phyloP scores from a whole-genome alignment of 805 yeast species.

The Kodamaea fukazawae region DNA sequence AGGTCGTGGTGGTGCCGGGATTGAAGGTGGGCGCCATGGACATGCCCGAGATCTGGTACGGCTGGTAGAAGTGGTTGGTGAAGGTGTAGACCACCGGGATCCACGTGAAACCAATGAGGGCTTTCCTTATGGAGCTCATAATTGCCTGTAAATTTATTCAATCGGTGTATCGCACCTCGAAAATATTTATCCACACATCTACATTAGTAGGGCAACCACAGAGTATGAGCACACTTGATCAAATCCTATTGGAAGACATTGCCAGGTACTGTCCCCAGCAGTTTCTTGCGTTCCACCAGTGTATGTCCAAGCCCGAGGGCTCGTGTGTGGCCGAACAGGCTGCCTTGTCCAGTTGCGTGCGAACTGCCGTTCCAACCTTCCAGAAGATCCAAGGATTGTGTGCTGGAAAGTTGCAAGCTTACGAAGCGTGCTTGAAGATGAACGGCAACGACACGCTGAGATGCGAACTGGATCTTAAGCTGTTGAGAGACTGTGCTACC shows the following conservation, averaged over 20 bases:
- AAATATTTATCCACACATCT: too few relatives aligned
- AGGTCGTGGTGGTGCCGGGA: conserved; percentile 50
- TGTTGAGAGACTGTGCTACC: conserved; percentile 65
- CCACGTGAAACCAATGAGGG: conserved; percentile 51
- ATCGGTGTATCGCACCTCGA: too few relatives aligned
- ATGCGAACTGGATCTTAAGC: conserved; percentile 53
- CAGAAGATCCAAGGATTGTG: conserved; percentile 66
- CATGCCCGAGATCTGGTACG: conserved; percentile 72
- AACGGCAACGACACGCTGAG: conserved; percentile 44
- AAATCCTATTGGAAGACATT: conserved; percentile 71
- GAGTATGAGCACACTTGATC: conserved; percentile 46
- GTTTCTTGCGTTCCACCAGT: conserved; percentile 70
- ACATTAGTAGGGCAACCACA: not conserved
- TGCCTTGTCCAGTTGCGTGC: conserved; percentile 61
- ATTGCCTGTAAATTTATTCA: too few relatives aligned
- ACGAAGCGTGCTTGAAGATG: conserved; percentile 60
- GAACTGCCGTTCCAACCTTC: conserved; percentile 64
- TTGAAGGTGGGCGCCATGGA: conserved; percentile 91
- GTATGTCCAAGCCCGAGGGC: conserved; percentile 58
- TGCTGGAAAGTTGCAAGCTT: conserved; percentile 52
- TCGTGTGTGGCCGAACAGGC: conserved; percentile 56
- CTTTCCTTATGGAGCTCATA: conserved; percentile 13
- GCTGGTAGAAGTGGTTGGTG: conserved; percentile 67
- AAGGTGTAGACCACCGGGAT: conserved; percentile 72
- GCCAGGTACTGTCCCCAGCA: conserved; percentile 73